Evolutionary conservation across 208 protist species (phyloP), one percentile per base, ranked within the genome.

Genomic region (Spongospora subterranea): DNA sequence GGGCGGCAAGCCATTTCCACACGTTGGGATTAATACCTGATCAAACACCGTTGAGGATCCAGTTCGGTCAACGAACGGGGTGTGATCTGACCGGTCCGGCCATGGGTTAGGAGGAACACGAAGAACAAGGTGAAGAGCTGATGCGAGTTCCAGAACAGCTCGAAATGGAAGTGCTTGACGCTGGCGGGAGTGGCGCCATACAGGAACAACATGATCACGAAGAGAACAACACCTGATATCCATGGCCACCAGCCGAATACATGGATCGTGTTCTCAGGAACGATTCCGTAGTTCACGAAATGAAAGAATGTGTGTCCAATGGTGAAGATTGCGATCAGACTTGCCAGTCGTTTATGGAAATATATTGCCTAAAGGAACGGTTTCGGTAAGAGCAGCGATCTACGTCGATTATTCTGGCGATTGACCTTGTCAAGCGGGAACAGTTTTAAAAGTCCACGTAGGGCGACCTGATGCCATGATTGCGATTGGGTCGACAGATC

Each of bases 121-220:
- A 94, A 96, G 77, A 95, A 97, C 20, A 96, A 40, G 20, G 96
- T 71, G 89, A 97, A 97, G 1, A 97, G 92, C 66, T 96, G 95
- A 92, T 97, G 96, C 13, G 93, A 94, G 60, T 94, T 96, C 95
- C 95, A 97, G 92, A 97, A 97, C 20, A 94, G 50, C 66, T 96
- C 94, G 92, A 97, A 97, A 38, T 89, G 46, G 88, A 60, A 60
- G 29, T 71, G 88, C n/a, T 71, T 60, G 88, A 89, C 88, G 88
- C 35, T 76, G 13, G 29, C 1, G 13, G 6, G n/a, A 13, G 88
- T 39, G 17, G 88, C 6, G 32, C 88, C 54, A 32, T 89, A 89
- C 88, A 89, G 6, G 29, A 89, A 45, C 54, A 39, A 13, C 88
- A 89, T 89, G 6, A 71, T 71, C 13, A 89, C 88, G n/a, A 89